phyloP scores from a whole-genome alignment of 1,139 yeast genomes.

The Suhomyces terraborum region DNA sequence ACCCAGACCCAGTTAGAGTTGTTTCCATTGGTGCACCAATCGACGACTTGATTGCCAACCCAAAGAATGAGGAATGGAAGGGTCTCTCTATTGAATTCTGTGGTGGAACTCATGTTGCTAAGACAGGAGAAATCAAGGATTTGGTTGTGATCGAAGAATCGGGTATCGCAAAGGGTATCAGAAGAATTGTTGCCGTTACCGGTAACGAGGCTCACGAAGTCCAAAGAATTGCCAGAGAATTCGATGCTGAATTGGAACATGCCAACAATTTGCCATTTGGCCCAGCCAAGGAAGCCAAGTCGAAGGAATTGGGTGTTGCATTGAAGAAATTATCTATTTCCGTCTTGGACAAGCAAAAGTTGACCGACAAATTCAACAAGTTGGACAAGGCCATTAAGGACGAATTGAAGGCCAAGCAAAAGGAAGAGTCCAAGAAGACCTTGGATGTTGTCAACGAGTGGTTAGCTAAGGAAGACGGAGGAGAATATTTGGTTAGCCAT shows the following conservation, averaged over 20 bases:
- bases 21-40: slow-evolving; percentile 93
- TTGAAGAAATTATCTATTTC: slow-evolving; percentile 83
- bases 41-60: slow-evolving; percentile 72
- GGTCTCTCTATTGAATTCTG: slow-evolving; percentile 88
- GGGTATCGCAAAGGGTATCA: slow-evolving; percentile 97
- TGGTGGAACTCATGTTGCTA: slow-evolving; percentile 97
- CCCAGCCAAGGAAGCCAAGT: slow-evolving; percentile 69
- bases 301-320: slow-evolving; percentile 82
- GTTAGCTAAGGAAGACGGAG: slow-evolving; percentile 49
- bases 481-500: slow-evolving; percentile 62
- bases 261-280: slow-evolving; percentile 65
- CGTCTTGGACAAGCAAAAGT: slow-evolving; percentile 73
- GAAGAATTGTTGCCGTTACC: slow-evolving; percentile 97
- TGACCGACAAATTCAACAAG: slow-evolving; percentile 71
- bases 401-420: slow-evolving; percentile 81
- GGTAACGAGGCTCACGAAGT: slow-evolving; percentile 90
- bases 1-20: slow-evolving; percentile 98
- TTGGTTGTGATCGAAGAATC: slow-evolving; percentile 89
- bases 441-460: slow-evolving; percentile 75
- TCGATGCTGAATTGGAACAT: slow-evolving; percentile 57
- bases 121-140: slow-evolving; percentile 91
- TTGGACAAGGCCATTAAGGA: slow-evolving; percentile 88
- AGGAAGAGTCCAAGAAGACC: slow-evolving; percentile 82
- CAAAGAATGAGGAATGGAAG: slow-evolving; percentile 73
- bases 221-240: slow-evolving; percentile 78